These are phyloP conservation scores for Aspergillus bridgeri DNA, from an alignment of 495 filamentous ascomycete species.

Conservation along the genomic window DNA sequence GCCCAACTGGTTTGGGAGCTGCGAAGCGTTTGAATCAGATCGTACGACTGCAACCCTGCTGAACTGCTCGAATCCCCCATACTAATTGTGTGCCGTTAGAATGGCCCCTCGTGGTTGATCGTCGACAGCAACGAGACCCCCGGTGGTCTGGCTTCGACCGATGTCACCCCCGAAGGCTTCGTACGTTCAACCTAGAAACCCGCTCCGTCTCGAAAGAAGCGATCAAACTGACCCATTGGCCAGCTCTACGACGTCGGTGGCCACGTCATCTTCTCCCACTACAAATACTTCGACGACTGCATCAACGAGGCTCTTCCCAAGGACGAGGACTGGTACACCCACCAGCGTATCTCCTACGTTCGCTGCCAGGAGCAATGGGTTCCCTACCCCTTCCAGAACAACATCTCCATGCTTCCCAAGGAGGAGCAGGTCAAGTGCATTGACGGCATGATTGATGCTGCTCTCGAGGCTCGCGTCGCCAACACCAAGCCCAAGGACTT, in stretches of 20 bases:
- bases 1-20: slow-evolving; percentile 93
- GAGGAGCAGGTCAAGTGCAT: slow-evolving; percentile 94
- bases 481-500: slow-evolving; percentile 93
- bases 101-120: slow-evolving; percentile 92
- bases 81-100: slow-evolving; percentile 47
- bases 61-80: slow-evolving; percentile 10
- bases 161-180: slow-evolving; percentile 94
- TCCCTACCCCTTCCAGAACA: slow-evolving; percentile 99
- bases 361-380: slow-evolving; percentile 96
- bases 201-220: neutral
- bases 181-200: slow-evolving; percentile 55
- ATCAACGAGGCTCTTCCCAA: slow-evolving; percentile 94
- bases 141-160: slow-evolving; percentile 94
- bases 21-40: slow-evolving; percentile 97
- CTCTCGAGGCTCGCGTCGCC: slow-evolving; percentile 76
- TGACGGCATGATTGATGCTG: slow-evolving; percentile 95
- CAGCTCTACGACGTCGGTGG: slow-evolving; percentile 99
- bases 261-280: slow-evolving; percentile 99
- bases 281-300: slow-evolving; percentile 99
- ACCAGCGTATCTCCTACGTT: slow-evolving; percentile 98
- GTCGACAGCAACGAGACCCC: slow-evolving; percentile 90
- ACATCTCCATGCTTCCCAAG: slow-evolving; percentile 97
- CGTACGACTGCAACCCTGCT: slow-evolving; percentile 50
- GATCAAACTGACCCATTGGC: slow-evolving; percentile 15
- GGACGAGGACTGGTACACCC: slow-evolving; percentile 91